These are phyloP conservation scores for Didymella segeticola DNA, from an alignment of 2,329 filamentous ascomycete genomes.

Conservation along the genomic window DNA sequence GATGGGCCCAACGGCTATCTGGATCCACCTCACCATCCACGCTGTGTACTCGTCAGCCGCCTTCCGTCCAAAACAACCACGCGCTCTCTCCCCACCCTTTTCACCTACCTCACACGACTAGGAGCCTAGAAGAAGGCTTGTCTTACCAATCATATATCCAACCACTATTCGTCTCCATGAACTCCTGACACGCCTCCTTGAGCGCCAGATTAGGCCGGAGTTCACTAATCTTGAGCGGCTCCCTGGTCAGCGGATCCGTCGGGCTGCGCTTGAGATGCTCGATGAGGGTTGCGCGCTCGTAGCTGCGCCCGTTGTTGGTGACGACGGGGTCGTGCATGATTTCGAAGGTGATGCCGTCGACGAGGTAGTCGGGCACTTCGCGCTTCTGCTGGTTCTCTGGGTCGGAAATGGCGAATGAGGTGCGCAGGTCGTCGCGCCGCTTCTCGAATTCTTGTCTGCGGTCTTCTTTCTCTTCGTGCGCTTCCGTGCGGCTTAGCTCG, in stretches of 20 bases:
- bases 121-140: slow-evolving; percentile 21
- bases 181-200: slow-evolving; percentile 83
- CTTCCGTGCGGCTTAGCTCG: slow-evolving; percentile 54
- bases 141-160: slow-evolving; percentile 90
- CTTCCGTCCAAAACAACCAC: not conserved
- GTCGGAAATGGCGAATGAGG: slow-evolving; percentile 56
- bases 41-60: slow-evolving; percentile 32
- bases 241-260: slow-evolving; percentile 84
- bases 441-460: slow-evolving; percentile 50
- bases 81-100: not conserved
- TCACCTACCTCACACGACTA: slow-evolving; percentile 19
- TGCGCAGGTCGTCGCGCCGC: slow-evolving; percentile 54
- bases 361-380: slow-evolving; percentile 75
- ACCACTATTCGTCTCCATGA: slow-evolving; percentile 77
- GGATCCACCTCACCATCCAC: slow-evolving; percentile 35
- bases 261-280: slow-evolving; percentile 80
- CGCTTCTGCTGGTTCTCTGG: slow-evolving; percentile 52
- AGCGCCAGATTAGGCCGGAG: slow-evolving; percentile 82
- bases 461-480: slow-evolving; percentile 56
- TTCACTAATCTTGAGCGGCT: slow-evolving; percentile 71
- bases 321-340: slow-evolving; percentile 75
- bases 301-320: slow-evolving; percentile 86
- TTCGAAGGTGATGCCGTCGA: slow-evolving; percentile 78
- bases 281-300: slow-evolving; percentile 83
- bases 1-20: slow-evolving; percentile 39